These are phyloP conservation scores for Aspergillus spinulosporus DNA, from an alignment of 2,329 filamentous ascomycete species.

Conservation along the genomic window DNA sequence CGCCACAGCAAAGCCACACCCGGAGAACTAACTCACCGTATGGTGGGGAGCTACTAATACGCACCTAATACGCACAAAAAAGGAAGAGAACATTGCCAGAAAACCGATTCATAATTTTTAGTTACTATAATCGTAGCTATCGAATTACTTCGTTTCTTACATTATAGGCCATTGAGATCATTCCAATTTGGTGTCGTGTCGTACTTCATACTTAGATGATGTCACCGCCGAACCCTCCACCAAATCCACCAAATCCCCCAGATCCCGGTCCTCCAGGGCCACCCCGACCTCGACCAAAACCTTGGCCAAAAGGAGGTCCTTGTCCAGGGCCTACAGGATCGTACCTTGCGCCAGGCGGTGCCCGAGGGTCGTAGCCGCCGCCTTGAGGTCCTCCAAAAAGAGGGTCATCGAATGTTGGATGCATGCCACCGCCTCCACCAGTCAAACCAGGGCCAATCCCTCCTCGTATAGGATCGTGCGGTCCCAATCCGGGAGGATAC, in stretches of 20 bases:
- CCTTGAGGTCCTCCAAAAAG: conserved; percentile 66
- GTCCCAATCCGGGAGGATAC: conserved; percentile 81
- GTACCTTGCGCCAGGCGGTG: conserved; percentile 85
- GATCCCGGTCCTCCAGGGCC: conserved; percentile 34
- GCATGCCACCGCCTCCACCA: conserved; percentile 79
- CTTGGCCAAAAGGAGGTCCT: conserved; percentile 47
- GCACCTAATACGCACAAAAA: background rate
- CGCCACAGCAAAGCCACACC: conserved; percentile 24
- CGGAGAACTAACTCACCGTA: background rate
- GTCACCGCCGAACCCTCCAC: conserved; percentile 45
- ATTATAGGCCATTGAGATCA: background rate
- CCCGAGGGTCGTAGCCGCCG: conserved; percentile 65
- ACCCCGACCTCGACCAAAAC: conserved; percentile 37
- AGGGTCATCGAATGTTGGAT: conserved; percentile 91
- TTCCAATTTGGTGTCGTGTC: background rate
- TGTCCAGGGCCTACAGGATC: conserved; percentile 78
- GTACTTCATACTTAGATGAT: conserved; percentile 34
- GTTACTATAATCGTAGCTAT: background rate
- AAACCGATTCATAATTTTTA: too few species aligned
- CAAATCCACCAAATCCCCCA: conserved; percentile 47
- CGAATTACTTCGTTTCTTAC: background rate
- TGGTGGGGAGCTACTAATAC: background rate
- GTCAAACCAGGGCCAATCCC: conserved; percentile 63
- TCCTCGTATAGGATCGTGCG: conserved; percentile 75
- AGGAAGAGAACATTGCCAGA: too few species aligned